Base-by-base conservation (phyloP, 2,329 filamentous ascomycete genomes). In the Fusarium sp. region DNA sequence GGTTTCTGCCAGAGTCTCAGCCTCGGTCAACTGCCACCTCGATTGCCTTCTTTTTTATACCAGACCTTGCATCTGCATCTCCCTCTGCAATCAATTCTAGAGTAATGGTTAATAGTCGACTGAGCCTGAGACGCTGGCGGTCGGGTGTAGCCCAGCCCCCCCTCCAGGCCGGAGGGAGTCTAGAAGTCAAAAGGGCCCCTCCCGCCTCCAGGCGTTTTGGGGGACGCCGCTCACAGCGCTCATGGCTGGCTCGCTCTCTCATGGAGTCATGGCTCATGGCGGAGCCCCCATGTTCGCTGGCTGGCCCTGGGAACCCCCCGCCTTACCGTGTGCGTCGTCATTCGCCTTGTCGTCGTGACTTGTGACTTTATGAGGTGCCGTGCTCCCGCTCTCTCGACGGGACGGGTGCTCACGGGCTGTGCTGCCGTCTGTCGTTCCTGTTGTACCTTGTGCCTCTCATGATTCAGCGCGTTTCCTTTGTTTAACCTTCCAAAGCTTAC, bases 251-350 rank as follows among this genome's bases (percentile, higher is more conserved):
- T 23, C 18, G 15, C 28, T 27, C n/a, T 28, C 46, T 50, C 46
- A 50, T 50, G 46, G 16, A 36, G 31, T 13, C 15, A 40, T 40
- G 37, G 31, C 15, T n/a, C 37, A 51, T 51, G 31, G 47, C 30
- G 18, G 18, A 23, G 18, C 18, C 18, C 18, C 37, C 37, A 46
- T 54, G 37, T 31, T 44, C 30, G 18, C 18, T 43, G 31, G 54
- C 41, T 44, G 55, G 55, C 51, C 53, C 18, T 23, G 18, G 15
- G 37, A 47, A 18, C 58, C 53, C 60, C 67, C 67, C 54, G 58
- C 67, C 60, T 71, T 71, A 65, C 67, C 63, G 67, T 50, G 67
- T 71, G 67, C 67, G 54, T 60, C 58, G 44, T 61, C 58, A 62
- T 68, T 57, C 44, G 53, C 62, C 63, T 63, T 58, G 66, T 48